Evolutionary conservation across 1,139 yeast genomes (phyloP), one percentile per base, ranked within the genome.

Genomic region (Blastobotrys buckinghamii): DNA sequence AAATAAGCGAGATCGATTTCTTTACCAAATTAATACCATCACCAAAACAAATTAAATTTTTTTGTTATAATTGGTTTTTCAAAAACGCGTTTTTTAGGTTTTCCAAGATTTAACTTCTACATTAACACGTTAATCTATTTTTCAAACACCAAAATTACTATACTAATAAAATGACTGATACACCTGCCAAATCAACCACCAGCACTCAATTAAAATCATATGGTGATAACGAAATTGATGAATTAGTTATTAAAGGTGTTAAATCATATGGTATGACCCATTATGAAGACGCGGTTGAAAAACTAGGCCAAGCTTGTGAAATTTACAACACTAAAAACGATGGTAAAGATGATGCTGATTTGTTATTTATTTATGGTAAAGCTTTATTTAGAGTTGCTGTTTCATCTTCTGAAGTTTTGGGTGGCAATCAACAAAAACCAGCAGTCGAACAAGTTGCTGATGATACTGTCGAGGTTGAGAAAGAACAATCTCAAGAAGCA

Each of bases 381-480:
- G 81, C 96, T 1, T 69, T 92, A 39, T 89, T 84, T 65, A 84
- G 82, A 55, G 77, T 79, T 41, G 97, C 94, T 1, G 84, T 87
- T 12, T 71, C 79, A 39, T 82, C 77, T 46, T 80, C 89, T 1
- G 92, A 84, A 44, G 84, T 92, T n/a, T 76, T 92, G 51, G 96
- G 96, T 15, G 67, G 64, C 3, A 35, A 84, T 77, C 48, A 55
- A 52, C 17, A 55, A 53, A 16, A 49, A 53, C 13, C 64, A 62
- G 27, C 68, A n/a, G 42, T 42, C 19, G 42, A 44, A 36, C 12
- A 64, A 62, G 29, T 68, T 30, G 42, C 42, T 17, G 40, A 37
- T 33, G 27, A 16, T 6, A 24, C 10, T 68, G 76, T 78, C 55
- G 84, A 78, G 54, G 81, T 81, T 59, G 81, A 77, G 39, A 73